Base-by-base conservation (phyloP, 768 basidiomycete species). In the Podaxis sp. region DNA sequence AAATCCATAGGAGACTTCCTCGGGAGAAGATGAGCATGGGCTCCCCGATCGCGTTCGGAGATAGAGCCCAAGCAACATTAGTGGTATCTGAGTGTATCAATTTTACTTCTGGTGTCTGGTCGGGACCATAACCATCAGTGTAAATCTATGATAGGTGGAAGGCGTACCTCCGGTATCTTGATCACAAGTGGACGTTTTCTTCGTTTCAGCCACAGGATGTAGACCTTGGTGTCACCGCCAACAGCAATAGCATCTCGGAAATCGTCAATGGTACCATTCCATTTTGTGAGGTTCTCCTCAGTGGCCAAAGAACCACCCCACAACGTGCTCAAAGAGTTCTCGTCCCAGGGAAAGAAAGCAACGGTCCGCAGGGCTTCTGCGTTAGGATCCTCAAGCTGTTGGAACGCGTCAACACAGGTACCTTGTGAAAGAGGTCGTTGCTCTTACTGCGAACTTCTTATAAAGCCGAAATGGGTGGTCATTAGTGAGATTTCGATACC, bases 1-100 rank as follows among this genome's bases (percentile, higher is more conserved):
- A 79, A 15, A 90, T 75, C 68, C 85, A 85, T 22, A 91, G 65
- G 22, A 88, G 66, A 59, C 82, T 83, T 41, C 79, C 77, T 33
- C 78, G 73, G 8, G 86, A 79, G 63, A 88, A 81, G 27, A 91
- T 69, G 25, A 90, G 69, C 17, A 91, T 72, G 8, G 90, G 89
- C n/a, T 85, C 79, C 13, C 80, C 74, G 1, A 80, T 82, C 0
- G 69, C 61, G 13, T 71, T 57, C 15, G 75, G 75, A 64, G 76
- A 76, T 50, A 91, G 66, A 24, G 82, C 81, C 90, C 90, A 92
- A 46, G 84, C 84, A 64, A 86, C 79, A 50, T 71, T 70, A 24
- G 76, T 74, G 49, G 67, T 71, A 67, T 81, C 79, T 1, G 69
- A 62, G 19, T 66, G 65, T 6, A 73, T 68, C 12, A 74, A 63